Evolutionary conservation across 495 filamentous ascomycete species (phyloP).

Genomic region (Neurospora sp.): DNA sequence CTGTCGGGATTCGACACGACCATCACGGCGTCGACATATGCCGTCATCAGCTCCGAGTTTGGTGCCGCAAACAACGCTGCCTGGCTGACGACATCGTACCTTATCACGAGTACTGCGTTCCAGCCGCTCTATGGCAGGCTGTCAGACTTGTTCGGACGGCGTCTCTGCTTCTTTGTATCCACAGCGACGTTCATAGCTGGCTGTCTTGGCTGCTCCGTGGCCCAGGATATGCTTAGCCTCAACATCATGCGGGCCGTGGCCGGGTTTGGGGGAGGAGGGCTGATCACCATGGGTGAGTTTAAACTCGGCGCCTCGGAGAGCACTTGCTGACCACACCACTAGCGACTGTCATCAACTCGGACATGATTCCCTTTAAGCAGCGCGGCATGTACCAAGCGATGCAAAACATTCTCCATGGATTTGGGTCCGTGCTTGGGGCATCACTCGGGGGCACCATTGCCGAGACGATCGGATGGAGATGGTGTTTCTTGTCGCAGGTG

Average conservation of each 20-base stretch:
- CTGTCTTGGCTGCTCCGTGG: constrained; percentile 39
- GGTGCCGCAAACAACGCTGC: constrained; percentile 40
- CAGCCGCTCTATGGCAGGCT: constrained; percentile 38
- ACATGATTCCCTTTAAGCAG: constrained; percentile 52
- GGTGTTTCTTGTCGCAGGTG: constrained; percentile 40
- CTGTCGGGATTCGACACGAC: constrained; percentile 56
- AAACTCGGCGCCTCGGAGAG: too few relatives aligned
- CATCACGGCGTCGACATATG: constrained; percentile 56
- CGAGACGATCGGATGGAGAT: constrained; percentile 41
- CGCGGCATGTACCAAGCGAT: constrained; percentile 57
- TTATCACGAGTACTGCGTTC: constrained; percentile 66
- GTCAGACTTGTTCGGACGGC: constrained; percentile 45
- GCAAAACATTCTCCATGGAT: constrained; percentile 52
- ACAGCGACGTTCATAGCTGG: constrained; percentile 38
- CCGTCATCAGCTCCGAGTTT: constrained; percentile 51
- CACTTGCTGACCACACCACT: constrained; percentile 3
- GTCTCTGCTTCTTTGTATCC: constrained; percentile 40
- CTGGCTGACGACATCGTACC: constrained; percentile 66
- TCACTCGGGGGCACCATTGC: constrained; percentile 41
- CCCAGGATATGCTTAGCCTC: constrained; percentile 29
- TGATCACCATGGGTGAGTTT: constrained; percentile 54
- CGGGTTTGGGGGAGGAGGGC: constrained; percentile 49
- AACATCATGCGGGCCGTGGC: constrained; percentile 37
- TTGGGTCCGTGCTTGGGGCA: constrained; percentile 40
- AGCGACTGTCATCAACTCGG: constrained; percentile 58